Percentiles rank a stretch among this genome's conserved stretches.
Evolutionary conservation across 2,329 filamentous ascomycete species (phyloP).

Genomic region (Colletotrichum sp.): DNA sequence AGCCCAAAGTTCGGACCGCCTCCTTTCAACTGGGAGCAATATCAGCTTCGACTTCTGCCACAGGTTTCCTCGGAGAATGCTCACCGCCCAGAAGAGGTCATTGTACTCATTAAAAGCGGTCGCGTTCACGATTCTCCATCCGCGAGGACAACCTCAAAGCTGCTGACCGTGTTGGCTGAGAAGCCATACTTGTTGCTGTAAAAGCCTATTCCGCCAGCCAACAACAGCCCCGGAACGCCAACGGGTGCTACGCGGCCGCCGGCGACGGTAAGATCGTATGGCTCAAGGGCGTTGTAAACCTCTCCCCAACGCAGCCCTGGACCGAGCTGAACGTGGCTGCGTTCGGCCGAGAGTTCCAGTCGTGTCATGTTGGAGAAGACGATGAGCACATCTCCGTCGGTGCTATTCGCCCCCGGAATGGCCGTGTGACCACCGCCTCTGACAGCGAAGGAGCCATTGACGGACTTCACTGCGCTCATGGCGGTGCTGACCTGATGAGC

Average conservation of each 20-base stretch:
- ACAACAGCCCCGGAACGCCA: neutral
- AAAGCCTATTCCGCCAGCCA: neutral
- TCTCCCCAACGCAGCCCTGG: neutral
- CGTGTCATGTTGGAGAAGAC: neutral
- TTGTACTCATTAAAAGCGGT: neutral
- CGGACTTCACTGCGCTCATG: fast-evolving
- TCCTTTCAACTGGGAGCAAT: neutral
- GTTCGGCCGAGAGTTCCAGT: neutral
- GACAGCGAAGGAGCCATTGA: neutral
- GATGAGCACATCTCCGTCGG: neutral
- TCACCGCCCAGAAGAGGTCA: neutral
- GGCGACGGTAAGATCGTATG: neutral
- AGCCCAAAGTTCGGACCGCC: neutral
- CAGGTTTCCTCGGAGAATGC: fast-evolving
- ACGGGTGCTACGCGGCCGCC: neutral
- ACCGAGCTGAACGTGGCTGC: neutral
- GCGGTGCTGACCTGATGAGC: neutral
- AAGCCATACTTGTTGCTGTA: neutral
- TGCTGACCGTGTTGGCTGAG: neutral
- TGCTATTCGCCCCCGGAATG: neutral
- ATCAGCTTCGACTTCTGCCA: neutral
- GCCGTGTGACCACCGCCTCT: neutral
- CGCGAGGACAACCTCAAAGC: neutral
- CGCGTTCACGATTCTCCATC: neutral
- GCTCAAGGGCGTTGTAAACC: neutral